Evolutionary conservation across 2,329 filamentous ascomycete species (phyloP).

Genomic region (Aureobasidium pullulans): DNA sequence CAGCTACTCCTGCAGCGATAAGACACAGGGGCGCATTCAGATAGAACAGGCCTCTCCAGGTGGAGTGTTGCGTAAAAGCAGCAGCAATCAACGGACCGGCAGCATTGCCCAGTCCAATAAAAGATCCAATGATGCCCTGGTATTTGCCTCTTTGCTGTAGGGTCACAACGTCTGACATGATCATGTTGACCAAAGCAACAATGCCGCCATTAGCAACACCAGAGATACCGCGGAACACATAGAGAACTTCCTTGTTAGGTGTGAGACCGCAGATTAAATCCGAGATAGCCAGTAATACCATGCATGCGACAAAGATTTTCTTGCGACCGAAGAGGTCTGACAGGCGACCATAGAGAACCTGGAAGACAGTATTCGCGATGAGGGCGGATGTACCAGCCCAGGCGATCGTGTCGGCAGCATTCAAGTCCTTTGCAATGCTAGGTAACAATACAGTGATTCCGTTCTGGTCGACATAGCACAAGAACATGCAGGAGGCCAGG

Average conservation of each 20-base stretch:
- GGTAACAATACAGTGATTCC: conserved; percentile 40
- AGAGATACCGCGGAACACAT: conserved; percentile 20
- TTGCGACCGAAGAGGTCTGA: conserved; percentile 40
- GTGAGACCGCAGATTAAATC: conserved; percentile 55
- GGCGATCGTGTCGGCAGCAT: conserved; percentile 44
- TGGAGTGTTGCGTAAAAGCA: conserved; percentile 31
- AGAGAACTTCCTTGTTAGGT: conserved; percentile 30
- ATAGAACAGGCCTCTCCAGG: conserved; percentile 22
- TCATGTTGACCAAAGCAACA: conserved; percentile 24
- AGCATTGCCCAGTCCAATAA: conserved; percentile 46
- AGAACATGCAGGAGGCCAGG: conserved; percentile 46
- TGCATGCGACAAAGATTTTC: conserved; percentile 46
- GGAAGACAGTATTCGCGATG: conserved; percentile 55
- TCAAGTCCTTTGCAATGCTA: conserved; percentile 30
- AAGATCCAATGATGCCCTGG: conserved; percentile 11
- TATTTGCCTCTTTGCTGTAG: conserved; percentile 16
- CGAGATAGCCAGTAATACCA: conserved; percentile 47
- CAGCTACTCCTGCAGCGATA: conserved; percentile 37
- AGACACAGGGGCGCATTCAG: conserved; percentile 43
- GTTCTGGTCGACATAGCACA: conserved; percentile 53
- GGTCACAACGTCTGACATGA: conserved; percentile 25
- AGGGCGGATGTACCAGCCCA: conserved; percentile 49
- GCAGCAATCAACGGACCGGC: conserved; percentile 50
- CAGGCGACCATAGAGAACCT: conserved; percentile 52
- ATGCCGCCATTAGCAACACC: conserved; percentile 22